Conservation (phyloP, 345 rosid genomes). For the Dipteronia sinensis region DNA sequence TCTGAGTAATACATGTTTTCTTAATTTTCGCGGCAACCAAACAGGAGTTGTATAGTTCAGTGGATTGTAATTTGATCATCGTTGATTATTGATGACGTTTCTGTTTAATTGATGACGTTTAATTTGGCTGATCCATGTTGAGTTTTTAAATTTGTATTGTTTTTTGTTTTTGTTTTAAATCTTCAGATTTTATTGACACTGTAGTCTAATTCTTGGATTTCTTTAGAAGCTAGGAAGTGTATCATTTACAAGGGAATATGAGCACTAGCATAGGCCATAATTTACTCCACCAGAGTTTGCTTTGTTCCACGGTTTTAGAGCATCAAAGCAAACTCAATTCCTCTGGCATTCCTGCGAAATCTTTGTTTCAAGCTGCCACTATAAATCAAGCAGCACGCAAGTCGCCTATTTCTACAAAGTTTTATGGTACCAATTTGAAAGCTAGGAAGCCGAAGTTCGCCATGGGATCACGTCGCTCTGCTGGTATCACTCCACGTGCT, state of each 20-base stretch:
- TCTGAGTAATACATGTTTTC: not conserved
- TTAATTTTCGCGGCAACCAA: constrained; percentile 8
- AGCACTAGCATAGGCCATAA: constrained; percentile 60
- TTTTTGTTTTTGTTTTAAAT: not conserved
- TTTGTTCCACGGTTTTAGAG: constrained; percentile 57
- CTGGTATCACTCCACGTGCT: constrained; percentile 54
- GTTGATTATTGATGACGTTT: not conserved
- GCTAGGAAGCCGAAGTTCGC: constrained; percentile 33
- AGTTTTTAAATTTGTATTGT: constrained; percentile 11
- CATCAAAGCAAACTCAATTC: constrained; percentile 60
- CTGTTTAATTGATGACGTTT: not conserved
- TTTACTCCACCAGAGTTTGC: constrained; percentile 58
- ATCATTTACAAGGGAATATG: constrained; percentile 58
- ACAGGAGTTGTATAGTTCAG: not conserved
- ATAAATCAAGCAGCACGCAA: constrained; percentile 39
- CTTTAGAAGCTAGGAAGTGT: constrained; percentile 43
- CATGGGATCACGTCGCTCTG: constrained; percentile 38
- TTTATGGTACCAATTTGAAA: constrained; percentile 48
- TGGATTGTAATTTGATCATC: not conserved
- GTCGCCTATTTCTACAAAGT: constrained; percentile 39
- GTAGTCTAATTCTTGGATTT: constrained; percentile 36
- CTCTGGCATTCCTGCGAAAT: constrained; percentile 46
- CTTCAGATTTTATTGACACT: constrained; percentile 3
- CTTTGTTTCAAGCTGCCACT: constrained; percentile 46
- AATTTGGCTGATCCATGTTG: not conserved